Evolutionary conservation across 1,284 basidiomycete genomes (phyloP), one percentile per base, ranked within the genome.

Genomic region (Boletellus deceptivus): DNA sequence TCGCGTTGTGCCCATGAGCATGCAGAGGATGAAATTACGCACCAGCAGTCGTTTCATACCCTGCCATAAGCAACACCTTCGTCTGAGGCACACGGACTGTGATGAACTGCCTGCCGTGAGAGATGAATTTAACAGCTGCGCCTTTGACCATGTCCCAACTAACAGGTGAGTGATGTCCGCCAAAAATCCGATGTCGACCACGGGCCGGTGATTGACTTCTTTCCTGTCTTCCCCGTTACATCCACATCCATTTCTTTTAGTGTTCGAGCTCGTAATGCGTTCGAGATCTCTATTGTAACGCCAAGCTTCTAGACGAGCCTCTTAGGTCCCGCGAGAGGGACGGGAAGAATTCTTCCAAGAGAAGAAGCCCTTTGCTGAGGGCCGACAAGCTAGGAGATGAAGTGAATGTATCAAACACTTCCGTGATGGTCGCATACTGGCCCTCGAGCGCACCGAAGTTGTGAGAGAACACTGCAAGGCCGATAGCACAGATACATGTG

Each of bases 391-490:
- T 1, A 44, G 43, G 22, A 2, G 58, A 47, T 47, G 25, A 48
- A 14, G 68, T 31, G 4, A 58, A 58, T 1, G 44, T 6, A 17
- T 80, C 74, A 43, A 83, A 78, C 2, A 74, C 63, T 1, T 74
- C 69, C 0, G 73, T 70, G 2, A 83, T 73, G 8, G 69, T 51
- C 1, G 76, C 70, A 7, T 64, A 59, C 53, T 77, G 68, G 7
- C 80, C 80, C 9, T 77, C 72, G 11, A 58, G 54, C 0, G 57
- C 39, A 6, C 48, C 50, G 38, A 58, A 58, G 24, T 59, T 24
- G 16, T 58, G 79, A 1, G 76, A 76, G 57, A 83, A 83, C 1
- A 80, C 80, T 3, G 79, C 79, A 31, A 43, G 82, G 76, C 24
- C 81, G 22, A 46, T 49, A 11, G 45, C 11, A 34, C 0, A 14